phyloP scores from a whole-genome alignment of 805 yeast genomes.

The Ogataea nitratoaversa region DNA sequence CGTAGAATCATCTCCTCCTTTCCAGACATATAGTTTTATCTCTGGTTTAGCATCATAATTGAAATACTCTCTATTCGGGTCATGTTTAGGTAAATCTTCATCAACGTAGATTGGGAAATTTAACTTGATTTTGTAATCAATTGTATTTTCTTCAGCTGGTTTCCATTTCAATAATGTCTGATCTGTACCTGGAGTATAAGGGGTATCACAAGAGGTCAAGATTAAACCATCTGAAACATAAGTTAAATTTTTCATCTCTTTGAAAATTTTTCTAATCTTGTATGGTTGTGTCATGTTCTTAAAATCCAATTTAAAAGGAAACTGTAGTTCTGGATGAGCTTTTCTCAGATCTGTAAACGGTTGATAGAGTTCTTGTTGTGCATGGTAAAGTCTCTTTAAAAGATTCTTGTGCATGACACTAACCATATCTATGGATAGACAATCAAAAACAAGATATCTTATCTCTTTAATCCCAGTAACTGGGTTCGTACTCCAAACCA shows the following conservation, averaged over 20 bases:
- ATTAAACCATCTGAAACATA: conserved; percentile 94
- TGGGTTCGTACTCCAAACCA: conserved; percentile 66
- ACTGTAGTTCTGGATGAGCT: conserved; percentile 66
- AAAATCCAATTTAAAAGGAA: conserved; percentile 83
- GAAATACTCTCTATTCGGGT: conserved; percentile 65
- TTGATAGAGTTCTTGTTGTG: conserved; percentile 71
- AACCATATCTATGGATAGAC: conserved; percentile 77
- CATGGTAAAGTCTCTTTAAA: conserved; percentile 81
- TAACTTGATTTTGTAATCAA: conserved; percentile 75
- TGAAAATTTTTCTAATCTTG: conserved; percentile 69
- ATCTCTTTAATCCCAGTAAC: conserved; percentile 55
- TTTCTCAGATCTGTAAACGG: conserved; percentile 75
- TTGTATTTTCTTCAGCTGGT: conserved; percentile 91
- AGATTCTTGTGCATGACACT: conserved; percentile 65
- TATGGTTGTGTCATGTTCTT: conserved; percentile 86
- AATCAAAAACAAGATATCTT: conserved; percentile 85
- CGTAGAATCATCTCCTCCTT: conserved; percentile 42
- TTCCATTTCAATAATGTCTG: conserved; percentile 89
- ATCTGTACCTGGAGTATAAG: conserved; percentile 88
- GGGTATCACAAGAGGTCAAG: conserved; percentile 85
- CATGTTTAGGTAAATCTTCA: conserved; percentile 59
- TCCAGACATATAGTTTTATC: conserved; percentile 71
- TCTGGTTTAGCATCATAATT: conserved; percentile 81
- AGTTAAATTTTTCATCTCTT: conserved; percentile 64
- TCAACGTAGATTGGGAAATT: conserved; percentile 58